These are phyloP conservation scores for Cytospora piceicola DNA, from an alignment of 2,329 filamentous ascomycete genomes.

Conservation along the genomic window DNA sequence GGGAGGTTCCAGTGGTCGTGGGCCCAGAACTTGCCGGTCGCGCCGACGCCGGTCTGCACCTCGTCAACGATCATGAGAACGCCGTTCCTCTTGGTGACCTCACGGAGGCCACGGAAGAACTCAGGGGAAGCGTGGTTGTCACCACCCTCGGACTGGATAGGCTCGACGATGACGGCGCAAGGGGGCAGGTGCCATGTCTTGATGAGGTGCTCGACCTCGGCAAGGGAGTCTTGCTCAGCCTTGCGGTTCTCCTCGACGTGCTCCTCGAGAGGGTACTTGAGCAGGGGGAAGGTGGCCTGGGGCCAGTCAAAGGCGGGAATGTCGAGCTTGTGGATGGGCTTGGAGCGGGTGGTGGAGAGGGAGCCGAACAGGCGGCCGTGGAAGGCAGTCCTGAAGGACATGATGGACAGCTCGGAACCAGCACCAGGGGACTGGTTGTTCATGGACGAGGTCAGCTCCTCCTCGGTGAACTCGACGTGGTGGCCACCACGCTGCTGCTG, in stretches of 20 bases:
- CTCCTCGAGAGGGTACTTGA: constrained; percentile 86
- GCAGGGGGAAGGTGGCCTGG: constrained; percentile 79
- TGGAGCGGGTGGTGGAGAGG: constrained; percentile 86
- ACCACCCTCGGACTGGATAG: constrained; percentile 90
- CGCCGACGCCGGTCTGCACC: constrained; percentile 90
- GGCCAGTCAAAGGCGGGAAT: constrained; percentile 97
- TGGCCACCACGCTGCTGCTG: constrained; percentile 79
- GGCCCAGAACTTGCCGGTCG: constrained; percentile 94
- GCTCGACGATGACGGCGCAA: constrained; percentile 83
- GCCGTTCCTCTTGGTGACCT: constrained; percentile 74
- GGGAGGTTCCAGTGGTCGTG: constrained; percentile 91
- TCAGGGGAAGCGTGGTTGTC: constrained; percentile 89
- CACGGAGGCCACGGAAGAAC: constrained; percentile 85
- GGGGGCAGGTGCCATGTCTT: constrained; percentile 78
- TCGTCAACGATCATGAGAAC: constrained; percentile 91
- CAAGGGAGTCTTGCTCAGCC: constrained; percentile 79
- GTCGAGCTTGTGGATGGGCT: constrained; percentile 93
- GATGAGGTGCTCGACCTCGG: constrained; percentile 82
- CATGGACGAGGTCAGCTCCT: constrained; percentile 78
- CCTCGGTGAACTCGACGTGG: constrained; percentile 75
- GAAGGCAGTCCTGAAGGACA: constrained; percentile 88
- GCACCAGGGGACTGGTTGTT: constrained; percentile 78
- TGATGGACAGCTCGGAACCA: constrained; percentile 73
- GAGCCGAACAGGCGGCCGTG: constrained; percentile 89
- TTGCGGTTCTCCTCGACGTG: constrained; percentile 79